Conservation (phyloP, 306 rosid genomes). For the Acacia acuminata region DNA sequence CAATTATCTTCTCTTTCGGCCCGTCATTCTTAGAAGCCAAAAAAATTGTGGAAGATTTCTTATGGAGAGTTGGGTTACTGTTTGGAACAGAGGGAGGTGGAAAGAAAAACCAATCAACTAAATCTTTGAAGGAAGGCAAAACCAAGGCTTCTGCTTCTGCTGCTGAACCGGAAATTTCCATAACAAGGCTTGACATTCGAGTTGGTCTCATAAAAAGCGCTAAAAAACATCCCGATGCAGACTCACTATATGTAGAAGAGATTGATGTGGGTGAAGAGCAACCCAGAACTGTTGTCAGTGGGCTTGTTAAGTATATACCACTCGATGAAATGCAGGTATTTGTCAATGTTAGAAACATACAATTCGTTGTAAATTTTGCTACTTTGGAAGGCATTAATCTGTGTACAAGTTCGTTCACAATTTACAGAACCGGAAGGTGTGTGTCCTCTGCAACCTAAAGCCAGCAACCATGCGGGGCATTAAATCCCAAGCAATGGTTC, state of each 20-base stretch:
- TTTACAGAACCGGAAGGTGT: conserved; percentile 83
- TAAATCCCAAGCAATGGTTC: conserved; percentile 98
- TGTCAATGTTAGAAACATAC: conserved; percentile 17
- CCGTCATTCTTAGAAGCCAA: background rate
- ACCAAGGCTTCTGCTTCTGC: conserved; percentile 40
- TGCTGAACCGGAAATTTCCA: conserved; percentile 61
- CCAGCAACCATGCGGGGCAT: conserved; percentile 87
- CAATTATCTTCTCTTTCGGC: background rate
- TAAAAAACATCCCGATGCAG: conserved; percentile 95
- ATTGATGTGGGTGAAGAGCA: conserved; percentile 87
- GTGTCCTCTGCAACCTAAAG: conserved; percentile 93
- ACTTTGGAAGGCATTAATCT: background rate
- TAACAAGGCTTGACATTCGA: conserved; percentile 89
- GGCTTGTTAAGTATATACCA: conserved; percentile 86
- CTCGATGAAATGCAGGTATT: conserved; percentile 93
- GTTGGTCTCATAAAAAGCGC: conserved; percentile 79
- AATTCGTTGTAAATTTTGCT: background rate
- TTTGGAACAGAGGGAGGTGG: conserved; percentile 55
- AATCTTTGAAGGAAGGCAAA: conserved; percentile 53
- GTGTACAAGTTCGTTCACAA: conserved; percentile 27
- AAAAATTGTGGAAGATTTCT: conserved; percentile 23
- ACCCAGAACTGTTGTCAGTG: conserved; percentile 90
- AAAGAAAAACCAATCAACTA: conserved; percentile 64
- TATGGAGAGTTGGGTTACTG: conserved; percentile 3
- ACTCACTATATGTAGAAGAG: conserved; percentile 88